phyloP scores from a whole-genome alignment of 768 basidiomycete species.

The Dacryopinax spathularia region DNA sequence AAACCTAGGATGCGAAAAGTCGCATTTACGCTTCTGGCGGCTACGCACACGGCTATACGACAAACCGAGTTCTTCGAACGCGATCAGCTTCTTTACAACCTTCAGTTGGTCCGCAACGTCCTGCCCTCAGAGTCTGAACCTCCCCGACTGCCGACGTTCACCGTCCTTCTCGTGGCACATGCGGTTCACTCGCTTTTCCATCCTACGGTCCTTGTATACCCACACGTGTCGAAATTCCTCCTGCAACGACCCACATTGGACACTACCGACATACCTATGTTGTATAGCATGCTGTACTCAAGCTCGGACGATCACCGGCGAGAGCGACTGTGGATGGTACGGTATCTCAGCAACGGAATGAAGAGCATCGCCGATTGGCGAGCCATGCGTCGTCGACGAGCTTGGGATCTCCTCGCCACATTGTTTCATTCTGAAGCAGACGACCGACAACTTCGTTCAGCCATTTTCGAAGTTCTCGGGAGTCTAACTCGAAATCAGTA shows the following conservation, averaged over 20 bases:
- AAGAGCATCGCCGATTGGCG: constrained; percentile 64
- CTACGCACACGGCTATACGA: constrained; percentile 38
- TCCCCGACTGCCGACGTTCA: constrained; percentile 56
- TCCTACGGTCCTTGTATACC: constrained; percentile 79
- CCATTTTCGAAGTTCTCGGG: constrained; percentile 58
- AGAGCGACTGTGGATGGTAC: constrained; percentile 80
- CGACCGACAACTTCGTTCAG: constrained; percentile 39
- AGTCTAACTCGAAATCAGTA: constrained; percentile 56
- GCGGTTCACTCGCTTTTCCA: constrained; percentile 70
- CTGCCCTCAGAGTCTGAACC: constrained; percentile 27
- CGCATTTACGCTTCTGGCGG: constrained; percentile 46
- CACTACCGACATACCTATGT: constrained; percentile 69
- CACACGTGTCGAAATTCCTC: constrained; percentile 71
- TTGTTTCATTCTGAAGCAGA: constrained; percentile 53
- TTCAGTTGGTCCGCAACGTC: constrained; percentile 49
- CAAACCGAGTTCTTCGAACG: constrained; percentile 61
- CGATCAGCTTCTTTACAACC: constrained; percentile 54
- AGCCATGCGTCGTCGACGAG: constrained; percentile 63
- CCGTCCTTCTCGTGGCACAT: constrained; percentile 70
- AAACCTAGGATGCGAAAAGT: constrained; percentile 45
- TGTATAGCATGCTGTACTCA: constrained; percentile 79
- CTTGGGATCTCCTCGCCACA: constrained; percentile 77
- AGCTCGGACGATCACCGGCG: constrained; percentile 65
- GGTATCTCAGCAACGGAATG: constrained; percentile 71
- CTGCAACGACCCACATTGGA: constrained; percentile 80